phyloP scores from a whole-genome alignment of 2,329 filamentous ascomycete species.

The Teratosphaeria pseudoeucalypti region DNA sequence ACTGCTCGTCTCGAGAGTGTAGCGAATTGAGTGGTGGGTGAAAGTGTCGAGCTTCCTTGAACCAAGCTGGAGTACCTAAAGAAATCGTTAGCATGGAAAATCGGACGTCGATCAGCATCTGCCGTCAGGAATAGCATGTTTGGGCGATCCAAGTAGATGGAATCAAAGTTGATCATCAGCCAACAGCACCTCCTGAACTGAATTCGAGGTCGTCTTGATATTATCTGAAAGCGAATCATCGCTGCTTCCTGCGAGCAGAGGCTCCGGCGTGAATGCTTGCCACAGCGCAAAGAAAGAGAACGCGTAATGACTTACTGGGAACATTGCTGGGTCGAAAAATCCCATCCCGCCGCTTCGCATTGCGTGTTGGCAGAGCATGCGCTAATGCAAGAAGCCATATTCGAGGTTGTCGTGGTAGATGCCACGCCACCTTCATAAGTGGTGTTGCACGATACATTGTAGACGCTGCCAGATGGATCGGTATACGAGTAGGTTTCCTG shows the following conservation, averaged over 20 bases:
- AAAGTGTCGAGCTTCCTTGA: not conserved
- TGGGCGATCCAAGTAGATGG: too few relatives aligned
- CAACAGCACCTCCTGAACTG: not conserved
- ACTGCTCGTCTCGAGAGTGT: constrained; percentile 2
- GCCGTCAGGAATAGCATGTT: too few relatives aligned
- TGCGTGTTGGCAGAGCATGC: constrained; percentile 2
- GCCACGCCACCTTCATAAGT: constrained; percentile 2
- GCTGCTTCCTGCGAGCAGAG: too few relatives aligned
- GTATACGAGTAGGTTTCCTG: constrained; percentile 3
- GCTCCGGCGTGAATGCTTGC: not conserved
- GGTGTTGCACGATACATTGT: constrained; percentile 4
- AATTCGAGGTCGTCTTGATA: too few relatives aligned
- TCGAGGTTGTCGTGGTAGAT: not conserved
- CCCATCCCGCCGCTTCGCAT: constrained; percentile 3
- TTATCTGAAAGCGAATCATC: too few relatives aligned
- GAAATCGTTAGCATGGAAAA: not conserved
- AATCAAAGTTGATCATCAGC: too few relatives aligned
- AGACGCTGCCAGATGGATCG: constrained; percentile 4
- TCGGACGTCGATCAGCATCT: too few relatives aligned
- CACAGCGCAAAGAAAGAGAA: not conserved
- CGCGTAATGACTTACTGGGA: constrained; percentile 1
- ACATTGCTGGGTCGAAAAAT: not conserved
- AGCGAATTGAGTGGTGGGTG: constrained; percentile 4
- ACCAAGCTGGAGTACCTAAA: not conserved
- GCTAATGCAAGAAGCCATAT: constrained; percentile 3